Base-by-base conservation (phyloP, 225 moss, liverwort and hornwort species). In the Marchantia polymorpha region DNA sequence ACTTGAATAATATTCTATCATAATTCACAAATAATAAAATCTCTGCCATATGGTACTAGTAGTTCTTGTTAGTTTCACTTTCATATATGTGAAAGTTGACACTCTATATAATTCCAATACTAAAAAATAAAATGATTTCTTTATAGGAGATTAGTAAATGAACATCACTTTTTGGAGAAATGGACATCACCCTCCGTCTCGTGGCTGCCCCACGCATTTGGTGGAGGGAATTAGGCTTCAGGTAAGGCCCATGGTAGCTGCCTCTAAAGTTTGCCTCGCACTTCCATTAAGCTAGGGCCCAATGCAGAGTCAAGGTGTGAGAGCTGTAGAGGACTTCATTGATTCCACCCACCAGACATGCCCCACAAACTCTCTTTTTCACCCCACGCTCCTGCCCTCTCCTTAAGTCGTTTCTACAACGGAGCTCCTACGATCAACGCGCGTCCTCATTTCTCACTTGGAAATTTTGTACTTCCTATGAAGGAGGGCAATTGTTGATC, bases 281-380 rank as follows among this genome's bases (percentile, higher is more conserved):
- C 13, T 59, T 26, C 26, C 64, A 23, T 10, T 27, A 15, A 30
- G 66, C 66, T 30, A 8, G 66, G 66, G 27, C 66, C 66, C 66
- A 30, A 66, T 15, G 15, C 66, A 27, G 12, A 27, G 66, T 26
- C 26, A 29, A 30, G 26, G 66, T 30, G 66, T 66, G 66, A 11
- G 30, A 55, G 55, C 55, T 55, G 55, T 55, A 55, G 55, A 66
- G 66, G 64, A 0, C 29, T 29, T 66, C n/a, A 19, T 66, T 66
- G 66, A 66, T 29, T 29, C 66, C 66, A 66, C 66, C 66, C 66
- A 66, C 66, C 66, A 66, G 66, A 66, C 66, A 66, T 66, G 66
- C 66, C 66, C 66, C 66, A 66, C 66, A 66, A 66, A 66, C 66
- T 66, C 64, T 64, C 66, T 29, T 27, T 66, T 30, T 10, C 66